Base-by-base conservation (phyloP, 768 basidiomycete species). In the Calocera cornea region DNA sequence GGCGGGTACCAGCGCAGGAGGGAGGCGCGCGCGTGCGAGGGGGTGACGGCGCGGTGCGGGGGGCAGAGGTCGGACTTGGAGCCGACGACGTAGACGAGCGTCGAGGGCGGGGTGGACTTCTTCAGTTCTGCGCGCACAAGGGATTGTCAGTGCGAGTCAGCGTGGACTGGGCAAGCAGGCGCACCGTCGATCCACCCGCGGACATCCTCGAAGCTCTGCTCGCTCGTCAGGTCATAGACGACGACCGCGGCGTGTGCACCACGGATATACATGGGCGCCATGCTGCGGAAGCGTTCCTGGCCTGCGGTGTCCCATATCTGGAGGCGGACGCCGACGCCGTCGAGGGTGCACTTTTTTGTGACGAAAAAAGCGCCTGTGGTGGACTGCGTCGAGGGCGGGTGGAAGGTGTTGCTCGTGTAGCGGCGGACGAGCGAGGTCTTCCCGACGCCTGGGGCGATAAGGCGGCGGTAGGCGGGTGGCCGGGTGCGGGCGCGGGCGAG, bases 201-300 rank as follows among this genome's bases (percentile, higher is more conserved):
- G 72, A 97, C 85, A 76, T 95, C 94, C 69, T 92, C 86, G 80
- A 97, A 93, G 31, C 89, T 89, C 67, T 87, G 81, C 68, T 84
- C 83, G 78, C 91, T 92, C 74, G 95, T 95, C 72, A 95, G 92
- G 82, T 97, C 94, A 79, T 97, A 97, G 75, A 95, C 83, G 72
- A 97, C 82, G 70, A 97, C 83, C 40, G 94, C 94, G 71, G 93
- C 94, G 75, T 95, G 90, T 73, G 94, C 91, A 75, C 92, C 92
- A 79, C 92, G 87, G 83, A 95, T 95, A 80, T 95, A 95, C 88
- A 95, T 93, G 72, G 91, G 92, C 72, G 93, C 93, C 92, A 92
- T 72, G 64, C 50, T 50, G 50, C 24, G 50, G 67, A 67, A 66
- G 19, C 71, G 64, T 68, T 66, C 68, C 22, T 60, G 54, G 34